These are phyloP conservation scores for Aspergillus brasiliensis DNA, from an alignment of 2,329 filamentous ascomycete genomes.

Conservation along the genomic window DNA sequence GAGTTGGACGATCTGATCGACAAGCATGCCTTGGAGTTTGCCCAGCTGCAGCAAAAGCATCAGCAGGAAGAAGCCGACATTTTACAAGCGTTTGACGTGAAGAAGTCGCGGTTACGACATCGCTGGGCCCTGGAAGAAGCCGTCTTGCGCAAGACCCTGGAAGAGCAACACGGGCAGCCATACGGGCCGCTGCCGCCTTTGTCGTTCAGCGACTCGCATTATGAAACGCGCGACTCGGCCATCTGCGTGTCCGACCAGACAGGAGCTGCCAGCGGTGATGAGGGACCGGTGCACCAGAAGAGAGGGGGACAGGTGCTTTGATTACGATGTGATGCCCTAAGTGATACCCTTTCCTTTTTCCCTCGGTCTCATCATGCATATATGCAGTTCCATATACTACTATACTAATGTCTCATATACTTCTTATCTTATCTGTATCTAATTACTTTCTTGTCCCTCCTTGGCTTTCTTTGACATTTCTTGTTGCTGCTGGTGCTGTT, in stretches of 20 bases:
- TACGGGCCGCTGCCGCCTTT: conserved; percentile 45
- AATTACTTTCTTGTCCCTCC: neutral
- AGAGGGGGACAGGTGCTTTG: conserved; percentile 18
- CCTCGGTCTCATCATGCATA: conserved; percentile 18
- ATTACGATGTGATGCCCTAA: conserved; percentile 28
- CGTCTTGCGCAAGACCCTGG: conserved; percentile 43
- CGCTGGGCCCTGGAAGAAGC: conserved; percentile 48
- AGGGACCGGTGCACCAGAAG: conserved; percentile 18
- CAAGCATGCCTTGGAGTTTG: conserved; percentile 34
- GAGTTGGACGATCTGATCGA: conserved; percentile 40
- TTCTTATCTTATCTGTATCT: conserved; percentile 20
- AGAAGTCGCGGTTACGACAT: conserved; percentile 36
- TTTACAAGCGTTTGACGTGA: conserved; percentile 35
- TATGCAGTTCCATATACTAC: conserved; percentile 4
- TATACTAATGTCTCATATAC: conserved; percentile 4
- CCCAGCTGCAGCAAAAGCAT: conserved; percentile 38
- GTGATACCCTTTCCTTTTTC: conserved; percentile 29
- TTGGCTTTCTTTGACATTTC: neutral
- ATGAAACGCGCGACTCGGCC: conserved; percentile 33
- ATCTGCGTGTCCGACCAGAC: conserved; percentile 27
- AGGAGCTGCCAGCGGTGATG: conserved; percentile 15
- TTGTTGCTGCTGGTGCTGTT: conserved; percentile 9
- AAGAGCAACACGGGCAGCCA: conserved; percentile 35
- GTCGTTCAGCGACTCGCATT: conserved; percentile 31
- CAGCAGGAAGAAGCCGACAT: conserved; percentile 35